Evolutionary conservation across 495 filamentous ascomycete genomes (phyloP), one percentile per base, ranked within the genome.

Genomic region (Friedmanniomyces simplex): DNA sequence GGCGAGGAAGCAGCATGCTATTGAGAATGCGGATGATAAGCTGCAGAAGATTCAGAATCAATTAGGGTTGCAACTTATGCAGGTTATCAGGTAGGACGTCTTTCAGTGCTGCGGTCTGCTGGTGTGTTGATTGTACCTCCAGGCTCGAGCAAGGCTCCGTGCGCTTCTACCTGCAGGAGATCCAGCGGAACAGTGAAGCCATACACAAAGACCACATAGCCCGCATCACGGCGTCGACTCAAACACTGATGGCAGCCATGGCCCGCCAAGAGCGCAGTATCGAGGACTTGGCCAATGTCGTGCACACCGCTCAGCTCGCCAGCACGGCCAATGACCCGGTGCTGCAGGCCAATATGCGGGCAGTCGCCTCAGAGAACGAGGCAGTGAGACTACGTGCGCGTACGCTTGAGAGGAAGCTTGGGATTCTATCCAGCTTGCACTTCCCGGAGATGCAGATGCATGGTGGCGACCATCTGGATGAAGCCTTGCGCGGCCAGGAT

Each of bases 401-500:
- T 37, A 16, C 8, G 16, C 34, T 37, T 16, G 8, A 37, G 34
- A 37, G 8, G 34, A 37, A 37, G 16, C 16, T 37, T 8, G 16
- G 34, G 34, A 37, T 37, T 8, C 34, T 37, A 37, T 37, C 34
- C 34, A 37, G 34, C 34, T 16, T 37, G 8, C 16, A 37, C 16
- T 37, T 37, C 16, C 34, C 34, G 16, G 34, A 37, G 16, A 37
- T 37, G 34, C 34, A 37, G 34, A 37, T 37, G 34, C 49, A 89
- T 75, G 52, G 94, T 91, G 28, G 85, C 81, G 39, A 85, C 66
- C 83, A 97, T 85, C 28, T 91, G 89, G 64, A 95, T 88, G 32
- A 88, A 68, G n/a, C 93, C 93, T 66, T 98, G 93, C 1, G 89
- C 75, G 16, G 93, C 85, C 11, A 97, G 77, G 68, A 98, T 86